A percentile compares a stretch with the other conserved stretches of the same genome.
Evolutionary conservation across 202 grass and related monocot species (phyloP).

Genomic region (Cymbopogon flexuosus): DNA sequence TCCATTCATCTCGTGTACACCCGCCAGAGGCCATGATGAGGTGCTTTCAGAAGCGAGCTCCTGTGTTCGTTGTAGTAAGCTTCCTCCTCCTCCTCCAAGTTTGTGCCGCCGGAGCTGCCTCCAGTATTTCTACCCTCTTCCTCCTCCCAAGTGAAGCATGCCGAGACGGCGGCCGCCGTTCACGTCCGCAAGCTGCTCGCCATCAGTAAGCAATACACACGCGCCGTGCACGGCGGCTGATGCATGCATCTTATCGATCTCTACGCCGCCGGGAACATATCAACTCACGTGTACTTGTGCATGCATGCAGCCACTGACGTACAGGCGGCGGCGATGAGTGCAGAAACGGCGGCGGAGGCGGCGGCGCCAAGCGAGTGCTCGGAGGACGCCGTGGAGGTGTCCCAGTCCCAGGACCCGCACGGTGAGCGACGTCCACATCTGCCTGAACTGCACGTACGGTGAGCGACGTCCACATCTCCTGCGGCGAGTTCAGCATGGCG

Average conservation of each 20-base stretch:
- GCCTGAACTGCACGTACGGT: constrained; percentile 9
- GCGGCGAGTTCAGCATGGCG: constrained; percentile 30
- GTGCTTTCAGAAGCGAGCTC: background rate
- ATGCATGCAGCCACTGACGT: too few species aligned
- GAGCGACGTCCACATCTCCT: constrained; percentile 31
- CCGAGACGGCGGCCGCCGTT: background rate
- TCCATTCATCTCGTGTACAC: too few species aligned
- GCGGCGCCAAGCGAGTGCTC: constrained; percentile 15
- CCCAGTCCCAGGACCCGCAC: background rate
- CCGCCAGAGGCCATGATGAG: too few species aligned
- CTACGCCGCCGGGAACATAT: too few species aligned
- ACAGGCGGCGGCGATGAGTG: too few species aligned
- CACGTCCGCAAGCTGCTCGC: constrained; percentile 20
- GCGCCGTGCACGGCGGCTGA: too few species aligned
- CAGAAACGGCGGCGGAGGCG: too few species aligned
- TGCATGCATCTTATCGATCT: too few species aligned
- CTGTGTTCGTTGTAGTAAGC: background rate
- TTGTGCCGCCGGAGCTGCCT: too few species aligned
- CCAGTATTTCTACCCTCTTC: background rate
- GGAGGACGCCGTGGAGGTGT: background rate
- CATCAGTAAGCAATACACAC: background rate
- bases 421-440: constrained; percentile 34
- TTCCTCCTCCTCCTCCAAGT: too few species aligned
- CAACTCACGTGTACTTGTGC: too few species aligned
- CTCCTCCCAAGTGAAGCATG: background rate